phyloP scores from a whole-genome alignment of 805 yeast genomes.

The Candida ortonii region DNA sequence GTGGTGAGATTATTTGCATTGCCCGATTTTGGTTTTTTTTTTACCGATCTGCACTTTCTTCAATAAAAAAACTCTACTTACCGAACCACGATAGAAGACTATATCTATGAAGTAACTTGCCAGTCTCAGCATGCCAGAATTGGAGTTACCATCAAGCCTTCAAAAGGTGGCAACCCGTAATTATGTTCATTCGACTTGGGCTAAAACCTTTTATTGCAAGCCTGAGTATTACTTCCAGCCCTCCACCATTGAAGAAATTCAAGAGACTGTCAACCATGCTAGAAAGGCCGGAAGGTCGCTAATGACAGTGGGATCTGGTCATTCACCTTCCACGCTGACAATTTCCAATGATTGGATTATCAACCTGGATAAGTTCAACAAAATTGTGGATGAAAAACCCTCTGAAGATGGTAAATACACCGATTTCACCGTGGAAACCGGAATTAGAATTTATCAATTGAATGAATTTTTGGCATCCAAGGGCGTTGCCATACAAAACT shows the following conservation, averaged over 20 bases:
- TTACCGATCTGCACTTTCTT: too few species aligned
- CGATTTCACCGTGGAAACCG: slow-evolving; percentile 94
- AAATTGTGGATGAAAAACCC: slow-evolving; percentile 43
- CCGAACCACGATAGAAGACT: too few species aligned
- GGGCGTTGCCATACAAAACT: slow-evolving; percentile 79
- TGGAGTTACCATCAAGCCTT: slow-evolving; percentile 26
- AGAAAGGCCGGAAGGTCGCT: slow-evolving; percentile 56
- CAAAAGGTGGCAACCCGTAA: slow-evolving; percentile 37
- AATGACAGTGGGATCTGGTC: slow-evolving; percentile 89
- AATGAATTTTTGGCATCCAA: slow-evolving; percentile 60
- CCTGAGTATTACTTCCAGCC: slow-evolving; percentile 87
- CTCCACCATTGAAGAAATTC: slow-evolving; percentile 60
- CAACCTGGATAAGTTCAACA: slow-evolving; percentile 72
- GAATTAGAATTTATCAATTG: slow-evolving; percentile 72
- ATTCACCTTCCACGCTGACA: slow-evolving; percentile 89
- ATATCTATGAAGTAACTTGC: too few species aligned
- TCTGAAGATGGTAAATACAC: slow-evolving; percentile 64
- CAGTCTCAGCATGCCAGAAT: slow-evolving; percentile 4
- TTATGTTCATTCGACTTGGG: slow-evolving; percentile 91
- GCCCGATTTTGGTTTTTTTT: too few species aligned
- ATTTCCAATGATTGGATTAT: slow-evolving; percentile 87
- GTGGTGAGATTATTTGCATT: too few species aligned
- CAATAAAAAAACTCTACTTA: too few species aligned
- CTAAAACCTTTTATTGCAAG: slow-evolving; percentile 74
- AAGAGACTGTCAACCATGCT: slow-evolving; percentile 65